Base-by-base conservation (phyloP, 371 early-diverging fungal species). In the Mortierella sp. region DNA sequence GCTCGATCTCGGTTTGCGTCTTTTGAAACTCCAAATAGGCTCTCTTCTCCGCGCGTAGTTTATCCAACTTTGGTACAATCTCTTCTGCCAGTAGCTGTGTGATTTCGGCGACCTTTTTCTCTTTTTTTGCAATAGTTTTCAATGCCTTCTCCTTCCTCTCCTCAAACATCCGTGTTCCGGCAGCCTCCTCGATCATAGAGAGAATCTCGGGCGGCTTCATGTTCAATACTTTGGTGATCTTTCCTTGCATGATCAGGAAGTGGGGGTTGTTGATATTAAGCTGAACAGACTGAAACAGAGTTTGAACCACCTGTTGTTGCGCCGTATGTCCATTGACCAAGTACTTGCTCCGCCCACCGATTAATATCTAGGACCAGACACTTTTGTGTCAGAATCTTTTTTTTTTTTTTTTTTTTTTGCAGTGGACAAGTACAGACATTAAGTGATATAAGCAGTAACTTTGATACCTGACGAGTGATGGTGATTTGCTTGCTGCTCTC, bases 201-300 rank as follows among this genome's bases (percentile, higher is more conserved):
- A 97, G 81, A 26, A 98, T 92, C 72, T 99, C 98, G 5, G 89
- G 87, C 0, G 98, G 97, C 76, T 97, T 98, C 99, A 99, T 99
- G 78, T 97, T 99, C 26, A 99, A 87, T 3, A 99, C 96, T 72
- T 98, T 97, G 23, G 99, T 99, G 73, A 99, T 98, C 56, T 92
- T 88, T 41, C 99, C 99, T 83, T 99, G 99, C 97, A 99, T 98
- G 72, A 96, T 99, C 64, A 99, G 79, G 72, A 98, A 99, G 73
- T 98, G 97, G 16, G 99, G 99, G 72, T 98, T 98, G 86, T 98
- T 96, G 83, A 98, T 93, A 82, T 97, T 98, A 23, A 99, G 91
- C 80, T 95, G 95, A 10, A 98, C 98, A 2, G 96, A 96, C 68
- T 98, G 98, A 59, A 98, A 95, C 54, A 99, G 79, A 59, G 90